phyloP scores from a whole-genome alignment of 2,329 filamentous ascomycete genomes.

The Lasiodiplodia sp. region DNA sequence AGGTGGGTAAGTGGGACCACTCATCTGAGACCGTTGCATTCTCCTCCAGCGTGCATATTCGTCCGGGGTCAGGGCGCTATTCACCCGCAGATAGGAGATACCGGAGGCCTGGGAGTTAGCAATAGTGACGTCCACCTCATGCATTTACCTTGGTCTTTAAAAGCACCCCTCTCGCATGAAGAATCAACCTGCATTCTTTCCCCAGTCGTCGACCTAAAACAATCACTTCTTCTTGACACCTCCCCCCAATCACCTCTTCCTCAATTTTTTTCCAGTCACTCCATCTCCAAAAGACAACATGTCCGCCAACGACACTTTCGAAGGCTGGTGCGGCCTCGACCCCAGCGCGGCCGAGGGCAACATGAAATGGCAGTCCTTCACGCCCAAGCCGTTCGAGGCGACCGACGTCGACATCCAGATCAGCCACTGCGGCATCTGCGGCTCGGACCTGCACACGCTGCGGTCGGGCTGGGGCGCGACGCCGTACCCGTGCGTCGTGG shows the following conservation, averaged over 20 bases:
- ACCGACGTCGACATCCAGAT: constrained; percentile 44
- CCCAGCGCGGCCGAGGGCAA: constrained; percentile 58
- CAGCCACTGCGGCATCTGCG: constrained; percentile 34
- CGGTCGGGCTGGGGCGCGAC: constrained; percentile 52
- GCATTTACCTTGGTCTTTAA: not conserved
- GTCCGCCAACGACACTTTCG: constrained; percentile 13
- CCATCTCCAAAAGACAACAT: constrained; percentile 53
- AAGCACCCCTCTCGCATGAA: not conserved
- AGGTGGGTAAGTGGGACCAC: not conserved
- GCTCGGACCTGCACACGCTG: constrained; percentile 43
- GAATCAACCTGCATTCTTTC: not conserved
- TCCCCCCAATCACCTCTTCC: not conserved
- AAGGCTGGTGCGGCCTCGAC: constrained; percentile 62
- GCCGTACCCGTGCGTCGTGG: constrained; percentile 52
- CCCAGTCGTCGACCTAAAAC: not conserved
- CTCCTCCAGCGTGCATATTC: not conserved
- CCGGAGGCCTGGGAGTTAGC: not conserved
- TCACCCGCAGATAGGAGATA: not conserved
- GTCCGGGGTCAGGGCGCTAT: not conserved
- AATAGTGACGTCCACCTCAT: too few species aligned
- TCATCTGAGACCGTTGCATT: not conserved
- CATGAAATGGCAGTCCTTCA: constrained; percentile 60
- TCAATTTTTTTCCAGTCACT: constrained; percentile 41
- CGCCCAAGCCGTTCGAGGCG: constrained; percentile 51
- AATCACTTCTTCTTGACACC: not conserved